phyloP scores from a whole-genome alignment of 352 stramenopile genomes.

The Pythium vanterpoolii region DNA sequence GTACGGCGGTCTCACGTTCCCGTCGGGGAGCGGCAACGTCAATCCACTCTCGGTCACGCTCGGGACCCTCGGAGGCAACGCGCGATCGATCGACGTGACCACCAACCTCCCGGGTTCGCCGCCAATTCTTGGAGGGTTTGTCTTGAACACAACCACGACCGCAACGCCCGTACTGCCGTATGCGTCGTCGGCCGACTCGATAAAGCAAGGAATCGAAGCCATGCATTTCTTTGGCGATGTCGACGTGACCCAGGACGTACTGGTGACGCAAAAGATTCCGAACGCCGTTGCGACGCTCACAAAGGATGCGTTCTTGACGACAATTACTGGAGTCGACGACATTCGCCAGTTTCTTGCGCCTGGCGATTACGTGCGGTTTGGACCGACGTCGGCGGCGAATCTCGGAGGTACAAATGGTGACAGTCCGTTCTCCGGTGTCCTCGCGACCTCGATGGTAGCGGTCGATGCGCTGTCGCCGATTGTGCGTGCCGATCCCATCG shows the following conservation, averaged over 20 bases:
- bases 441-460: slow-evolving; percentile 47
- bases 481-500: slow-evolving; percentile 25
- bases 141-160: slow-evolving; percentile 33
- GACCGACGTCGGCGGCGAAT: slow-evolving; percentile 31
- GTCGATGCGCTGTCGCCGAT: slow-evolving; percentile 50
- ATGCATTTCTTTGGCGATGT: slow-evolving; percentile 81
- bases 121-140: slow-evolving; percentile 53
- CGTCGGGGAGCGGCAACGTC: slow-evolving; percentile 75
- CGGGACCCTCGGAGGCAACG: slow-evolving; percentile 37
- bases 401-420: slow-evolving; percentile 66
- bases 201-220: slow-evolving; percentile 72
- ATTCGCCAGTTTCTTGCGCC: slow-evolving; percentile 64
- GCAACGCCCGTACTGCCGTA: slow-evolving; percentile 56
- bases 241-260: slow-evolving; percentile 44
- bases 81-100: slow-evolving; percentile 47
- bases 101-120: slow-evolving; percentile 48
- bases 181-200: slow-evolving; percentile 45
- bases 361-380: slow-evolving; percentile 68
- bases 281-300: slow-evolving; percentile 45
- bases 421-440: slow-evolving; percentile 42
- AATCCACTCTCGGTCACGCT: slow-evolving; percentile 41
- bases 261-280: slow-evolving; percentile 56
- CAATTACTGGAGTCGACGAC: slow-evolving; percentile 44
- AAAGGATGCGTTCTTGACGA: slow-evolving; percentile 48
- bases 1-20: slow-evolving; percentile 68